Conservation (phyloP, 495 filamentous ascomycete genomes). For the Penicillium flavigenum region DNA sequence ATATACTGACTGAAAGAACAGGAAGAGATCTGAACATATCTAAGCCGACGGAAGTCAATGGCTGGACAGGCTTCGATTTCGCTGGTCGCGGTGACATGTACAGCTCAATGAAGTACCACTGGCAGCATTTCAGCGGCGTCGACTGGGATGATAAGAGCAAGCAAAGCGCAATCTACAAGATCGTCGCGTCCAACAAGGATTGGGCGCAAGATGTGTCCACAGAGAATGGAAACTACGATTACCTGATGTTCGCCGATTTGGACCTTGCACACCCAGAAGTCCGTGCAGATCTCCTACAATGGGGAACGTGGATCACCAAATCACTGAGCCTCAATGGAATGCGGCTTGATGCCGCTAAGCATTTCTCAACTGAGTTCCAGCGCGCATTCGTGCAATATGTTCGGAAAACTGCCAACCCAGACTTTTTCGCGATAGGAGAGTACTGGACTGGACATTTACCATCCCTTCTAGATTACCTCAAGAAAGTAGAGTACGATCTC, state of each 20-base stretch:
- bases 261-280: slow-evolving; percentile 69
- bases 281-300: slow-evolving; percentile 59
- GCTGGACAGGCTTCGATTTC: slow-evolving; percentile 69
- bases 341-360: slow-evolving; percentile 72
- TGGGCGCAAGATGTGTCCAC: slow-evolving; percentile 66
- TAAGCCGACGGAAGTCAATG: slow-evolving; percentile 61
- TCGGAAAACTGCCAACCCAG: slow-evolving; percentile 44
- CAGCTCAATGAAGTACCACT: slow-evolving; percentile 62
- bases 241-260: slow-evolving; percentile 65
- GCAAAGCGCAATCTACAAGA: slow-evolving; percentile 66
- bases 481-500: slow-evolving; percentile 57
- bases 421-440: slow-evolving; percentile 71
- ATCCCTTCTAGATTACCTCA: slow-evolving; percentile 56
- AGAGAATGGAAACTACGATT: slow-evolving; percentile 73
- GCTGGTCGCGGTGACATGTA: slow-evolving; percentile 58
- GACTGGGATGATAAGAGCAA: slow-evolving; percentile 62
- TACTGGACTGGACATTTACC: slow-evolving; percentile 65
- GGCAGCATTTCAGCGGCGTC: slow-evolving; percentile 69
- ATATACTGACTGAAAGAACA: slow-evolving; percentile 12
- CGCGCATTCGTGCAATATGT: slow-evolving; percentile 57
- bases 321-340: slow-evolving; percentile 63
- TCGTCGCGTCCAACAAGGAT: slow-evolving; percentile 59
- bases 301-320: slow-evolving; percentile 65
- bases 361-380: slow-evolving; percentile 66
- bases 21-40: slow-evolving; percentile 58